These are phyloP conservation scores for Candida nemodendra DNA, from an alignment of 805 yeast genomes.

Conservation along the genomic window DNA sequence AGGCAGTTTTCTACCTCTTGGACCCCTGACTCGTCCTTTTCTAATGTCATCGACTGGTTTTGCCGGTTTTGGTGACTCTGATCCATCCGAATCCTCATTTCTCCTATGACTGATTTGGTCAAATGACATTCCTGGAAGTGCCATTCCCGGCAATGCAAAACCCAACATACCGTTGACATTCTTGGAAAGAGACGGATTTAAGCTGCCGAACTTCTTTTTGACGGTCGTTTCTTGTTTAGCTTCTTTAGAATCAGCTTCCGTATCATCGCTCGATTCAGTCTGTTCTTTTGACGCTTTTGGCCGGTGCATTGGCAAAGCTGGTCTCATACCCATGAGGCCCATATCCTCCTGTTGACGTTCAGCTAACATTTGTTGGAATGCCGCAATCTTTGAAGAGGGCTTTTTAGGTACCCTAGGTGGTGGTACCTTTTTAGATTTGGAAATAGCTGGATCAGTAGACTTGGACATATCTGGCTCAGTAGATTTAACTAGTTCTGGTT, in stretches of 20 bases:
- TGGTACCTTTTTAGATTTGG: slow-evolving; percentile 25
- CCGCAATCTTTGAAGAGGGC: slow-evolving; percentile 75
- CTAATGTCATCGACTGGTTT: slow-evolving; percentile 35
- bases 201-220: slow-evolving; percentile 24
- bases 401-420: slow-evolving; percentile 77
- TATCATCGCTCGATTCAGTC: slow-evolving; percentile 1
- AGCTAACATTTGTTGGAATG: slow-evolving; percentile 74
- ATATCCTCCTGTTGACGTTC: slow-evolving; percentile 44
- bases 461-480: neutral
- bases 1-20: slow-evolving; percentile 71
- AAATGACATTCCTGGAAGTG: slow-evolving; percentile 48
- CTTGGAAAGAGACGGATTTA: slow-evolving; percentile 48
- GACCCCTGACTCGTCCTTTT: slow-evolving; percentile 65
- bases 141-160: slow-evolving; percentile 53
- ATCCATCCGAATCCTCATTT: slow-evolving; percentile 13
- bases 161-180: slow-evolving; percentile 59
- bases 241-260: slow-evolving; percentile 4
- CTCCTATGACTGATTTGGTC: slow-evolving; percentile 10
- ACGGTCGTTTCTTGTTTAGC: too few species aligned
- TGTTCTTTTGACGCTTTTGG: slow-evolving; percentile 15
- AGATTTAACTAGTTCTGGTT: neutral
- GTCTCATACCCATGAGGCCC: slow-evolving; percentile 21
- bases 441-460: neutral
- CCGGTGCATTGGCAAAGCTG: slow-evolving; percentile 22
- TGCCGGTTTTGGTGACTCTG: slow-evolving; percentile 3